Evolutionary conservation across 352 stramenopile species (phyloP).

Genomic region (Globisporangium spinosum): DNA sequence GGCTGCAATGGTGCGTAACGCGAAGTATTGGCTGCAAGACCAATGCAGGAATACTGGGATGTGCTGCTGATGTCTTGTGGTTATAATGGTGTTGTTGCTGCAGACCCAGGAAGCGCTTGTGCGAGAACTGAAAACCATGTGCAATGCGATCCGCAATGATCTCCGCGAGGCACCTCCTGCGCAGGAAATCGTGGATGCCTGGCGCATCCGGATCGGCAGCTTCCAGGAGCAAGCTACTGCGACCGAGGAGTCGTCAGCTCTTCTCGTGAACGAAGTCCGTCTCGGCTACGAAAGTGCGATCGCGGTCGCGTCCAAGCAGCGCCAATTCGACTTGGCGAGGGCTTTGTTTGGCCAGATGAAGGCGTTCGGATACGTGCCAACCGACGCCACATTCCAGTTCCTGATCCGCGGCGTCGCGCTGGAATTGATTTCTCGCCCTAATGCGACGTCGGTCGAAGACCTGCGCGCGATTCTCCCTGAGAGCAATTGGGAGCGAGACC

Average conservation of each 20-base stretch:
- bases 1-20: conserved; percentile 11
- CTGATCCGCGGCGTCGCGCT: conserved; percentile 58
- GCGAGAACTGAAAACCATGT: conserved; percentile 42
- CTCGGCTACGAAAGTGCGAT: conserved; percentile 61
- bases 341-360: conserved; percentile 49
- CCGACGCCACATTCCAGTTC: conserved; percentile 40
- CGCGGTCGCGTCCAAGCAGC: conserved; percentile 70
- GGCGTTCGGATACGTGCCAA: conserved; percentile 26
- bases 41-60: background rate
- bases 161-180: conserved; percentile 26
- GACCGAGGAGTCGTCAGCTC: background rate
- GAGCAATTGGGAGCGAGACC: conserved; percentile 40
- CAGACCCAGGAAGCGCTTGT: conserved; percentile 28
- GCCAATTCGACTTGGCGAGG: conserved; percentile 47
- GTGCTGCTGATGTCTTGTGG: background rate
- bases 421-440: conserved; percentile 27
- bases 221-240: conserved; percentile 23
- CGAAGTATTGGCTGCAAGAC: background rate
- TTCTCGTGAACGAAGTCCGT: conserved; percentile 30
- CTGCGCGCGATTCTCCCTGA: conserved; percentile 32
- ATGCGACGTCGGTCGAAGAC: conserved; percentile 29
- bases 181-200: conserved; percentile 30
- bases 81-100: background rate
- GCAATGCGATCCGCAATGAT: conserved; percentile 50
- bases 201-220: conserved; percentile 28